A percentile compares a stretch with the other conserved stretches of the same genome.
These are phyloP conservation scores for Polymyxa betae DNA, from an alignment of 208 protist species.

Conservation along the genomic window DNA sequence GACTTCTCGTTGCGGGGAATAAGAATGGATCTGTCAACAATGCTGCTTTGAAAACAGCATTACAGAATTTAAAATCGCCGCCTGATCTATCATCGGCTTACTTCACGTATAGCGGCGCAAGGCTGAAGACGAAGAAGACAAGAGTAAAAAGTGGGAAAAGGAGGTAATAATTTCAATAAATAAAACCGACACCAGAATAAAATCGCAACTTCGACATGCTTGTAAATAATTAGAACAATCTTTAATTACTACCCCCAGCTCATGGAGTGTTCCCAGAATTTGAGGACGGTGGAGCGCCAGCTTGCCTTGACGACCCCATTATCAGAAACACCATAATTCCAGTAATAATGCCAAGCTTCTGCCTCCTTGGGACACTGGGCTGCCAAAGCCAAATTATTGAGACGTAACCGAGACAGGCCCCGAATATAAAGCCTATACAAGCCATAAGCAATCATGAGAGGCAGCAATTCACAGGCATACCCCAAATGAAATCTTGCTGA, in stretches of 20 bases:
- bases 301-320: background rate
- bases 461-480: background rate
- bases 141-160: background rate
- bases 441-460: background rate
- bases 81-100: background rate
- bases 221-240: background rate
- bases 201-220: no score
- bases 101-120: constrained; percentile 23
- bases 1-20: background rate
- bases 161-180: background rate
- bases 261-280: background rate
- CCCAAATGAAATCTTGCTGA: constrained; percentile 43
- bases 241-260: background rate
- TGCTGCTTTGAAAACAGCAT: constrained; percentile 8
- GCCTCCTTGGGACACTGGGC: constrained; percentile 14
- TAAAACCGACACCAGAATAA: background rate
- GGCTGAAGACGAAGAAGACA: background rate
- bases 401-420: constrained; percentile 15
- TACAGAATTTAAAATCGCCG: constrained; percentile 18
- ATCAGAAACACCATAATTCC: background rate
- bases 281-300: background rate
- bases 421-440: constrained; percentile 25
- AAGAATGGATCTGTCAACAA: background rate
- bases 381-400: constrained; percentile 45
- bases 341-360: constrained; percentile 26